Percentiles rank a stretch among this genome's conserved stretches.
Conservation (phyloP, 768 basidiomycete species). For the Astraeus odoratus region DNA sequence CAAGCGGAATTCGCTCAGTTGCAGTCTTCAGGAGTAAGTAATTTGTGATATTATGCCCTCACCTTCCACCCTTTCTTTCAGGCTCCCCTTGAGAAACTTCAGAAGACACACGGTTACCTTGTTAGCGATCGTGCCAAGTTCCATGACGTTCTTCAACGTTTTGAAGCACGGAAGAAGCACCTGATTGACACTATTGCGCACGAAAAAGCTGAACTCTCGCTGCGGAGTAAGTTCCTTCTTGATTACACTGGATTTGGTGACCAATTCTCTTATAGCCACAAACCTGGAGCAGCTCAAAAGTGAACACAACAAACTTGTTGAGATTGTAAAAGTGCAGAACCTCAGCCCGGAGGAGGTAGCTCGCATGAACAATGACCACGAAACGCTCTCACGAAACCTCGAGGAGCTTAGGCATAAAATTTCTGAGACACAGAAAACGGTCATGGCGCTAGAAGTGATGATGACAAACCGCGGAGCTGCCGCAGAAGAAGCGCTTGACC, state of each 20-base stretch:
- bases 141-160: constrained; percentile 63
- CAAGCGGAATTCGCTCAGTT: constrained; percentile 52
- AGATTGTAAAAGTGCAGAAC: constrained; percentile 79
- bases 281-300: constrained; percentile 56
- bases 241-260: neutral
- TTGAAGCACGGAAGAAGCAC: constrained; percentile 63
- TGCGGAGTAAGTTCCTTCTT: constrained; percentile 37
- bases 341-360: constrained; percentile 86
- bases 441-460: constrained; percentile 78
- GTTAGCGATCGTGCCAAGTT: constrained; percentile 75
- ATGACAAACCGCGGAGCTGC: constrained; percentile 72
- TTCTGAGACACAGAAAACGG: constrained; percentile 59
- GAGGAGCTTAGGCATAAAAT: constrained; percentile 75
- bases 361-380: constrained; percentile 87
- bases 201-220: constrained; percentile 57
- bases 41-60: neutral
- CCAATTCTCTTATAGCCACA: constrained; percentile 34
- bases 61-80: constrained; percentile 17
- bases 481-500: constrained; percentile 76
- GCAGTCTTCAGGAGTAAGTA: constrained; percentile 52
- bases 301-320: constrained; percentile 57
- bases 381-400: constrained; percentile 63
- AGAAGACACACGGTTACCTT: constrained; percentile 55
- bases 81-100: constrained; percentile 59
- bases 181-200: constrained; percentile 58